Evolutionary conservation across 805 yeast species (phyloP).

Genomic region (Metschnikowia santaceciliae): DNA sequence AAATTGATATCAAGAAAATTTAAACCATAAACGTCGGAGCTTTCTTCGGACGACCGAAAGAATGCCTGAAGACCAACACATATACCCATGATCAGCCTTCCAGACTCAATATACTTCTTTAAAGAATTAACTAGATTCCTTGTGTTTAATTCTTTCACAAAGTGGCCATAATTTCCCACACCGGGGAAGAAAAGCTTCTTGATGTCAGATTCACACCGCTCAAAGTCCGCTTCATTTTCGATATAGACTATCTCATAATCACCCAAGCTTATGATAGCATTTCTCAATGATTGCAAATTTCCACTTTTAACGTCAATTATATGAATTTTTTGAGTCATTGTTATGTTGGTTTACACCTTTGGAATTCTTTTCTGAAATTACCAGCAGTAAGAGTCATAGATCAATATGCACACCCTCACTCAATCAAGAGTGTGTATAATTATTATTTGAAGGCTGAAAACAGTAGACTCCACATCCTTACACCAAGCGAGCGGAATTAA

Average conservation of each 20-base stretch:
- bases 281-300: constrained; percentile 80
- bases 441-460: not conserved
- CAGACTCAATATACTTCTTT: constrained; percentile 61
- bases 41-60: constrained; percentile 72
- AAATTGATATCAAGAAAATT: constrained; percentile 46
- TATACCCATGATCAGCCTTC: constrained; percentile 90
- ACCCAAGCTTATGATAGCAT: constrained; percentile 80
- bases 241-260: constrained; percentile 58
- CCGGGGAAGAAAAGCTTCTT: constrained; percentile 80
- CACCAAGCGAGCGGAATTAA: not conserved
- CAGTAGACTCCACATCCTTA: not conserved
- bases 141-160: constrained; percentile 62
- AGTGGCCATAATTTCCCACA: constrained; percentile 96
- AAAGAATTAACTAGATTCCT: constrained; percentile 67
- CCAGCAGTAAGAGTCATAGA: constrained; percentile 4
- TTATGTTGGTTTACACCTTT: not conserved
- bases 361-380: not conserved
- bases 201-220: constrained; percentile 39
- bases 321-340: constrained; percentile 40
- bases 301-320: constrained; percentile 94
- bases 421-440: not conserved
- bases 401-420: not conserved
- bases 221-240: constrained; percentile 54
- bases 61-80: constrained; percentile 95
- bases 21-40: constrained; percentile 49